Conservation (phyloP, 208 protist genomes). For the Jaenimonas drosophilae region DNA sequence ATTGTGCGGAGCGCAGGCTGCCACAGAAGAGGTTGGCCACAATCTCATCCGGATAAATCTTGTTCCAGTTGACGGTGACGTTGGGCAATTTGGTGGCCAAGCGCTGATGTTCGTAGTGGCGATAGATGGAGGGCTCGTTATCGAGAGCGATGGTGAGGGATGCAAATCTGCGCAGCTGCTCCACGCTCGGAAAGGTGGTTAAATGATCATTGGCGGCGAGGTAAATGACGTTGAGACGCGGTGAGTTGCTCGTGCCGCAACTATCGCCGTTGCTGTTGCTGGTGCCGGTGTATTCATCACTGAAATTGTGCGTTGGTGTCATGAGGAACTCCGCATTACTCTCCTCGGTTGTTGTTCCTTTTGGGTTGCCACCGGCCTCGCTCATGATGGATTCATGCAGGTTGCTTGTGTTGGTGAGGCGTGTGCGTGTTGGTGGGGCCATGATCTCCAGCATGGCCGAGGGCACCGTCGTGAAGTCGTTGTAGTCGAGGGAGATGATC, state of each 20-base stretch:
- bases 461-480: slow-evolving; percentile 66
- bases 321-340: too few relatives aligned
- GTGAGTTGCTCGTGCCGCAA: too few relatives aligned
- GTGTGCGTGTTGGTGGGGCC: background rate
- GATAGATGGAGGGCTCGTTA: slow-evolving; percentile 78
- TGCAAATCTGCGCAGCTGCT: slow-evolving; percentile 31
- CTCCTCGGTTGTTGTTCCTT: slow-evolving; percentile 6
- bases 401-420: slow-evolving; percentile 1
- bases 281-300: too few relatives aligned
- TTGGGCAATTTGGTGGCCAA: slow-evolving; percentile 42
- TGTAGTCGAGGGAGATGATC: slow-evolving; percentile 73
- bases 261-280: too few relatives aligned
- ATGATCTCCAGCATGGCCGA: slow-evolving; percentile 51
- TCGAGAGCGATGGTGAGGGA: slow-evolving; percentile 66
- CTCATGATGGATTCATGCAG: slow-evolving; percentile 3
- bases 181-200: slow-evolving; percentile 26
- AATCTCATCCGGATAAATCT: slow-evolving; percentile 86
- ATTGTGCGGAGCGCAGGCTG: slow-evolving; percentile 75
- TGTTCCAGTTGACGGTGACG: slow-evolving; percentile 84
- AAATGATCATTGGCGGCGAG: slow-evolving; percentile 65
- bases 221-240: slow-evolving; percentile 61
- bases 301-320: too few relatives aligned
- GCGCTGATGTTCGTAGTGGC: slow-evolving; percentile 38
- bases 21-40: slow-evolving; percentile 75
- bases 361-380: slow-evolving; percentile 1